phyloP scores from a whole-genome alignment of 2,329 filamentous ascomycete genomes.

The Colletotrichum gloeosporioides region DNA sequence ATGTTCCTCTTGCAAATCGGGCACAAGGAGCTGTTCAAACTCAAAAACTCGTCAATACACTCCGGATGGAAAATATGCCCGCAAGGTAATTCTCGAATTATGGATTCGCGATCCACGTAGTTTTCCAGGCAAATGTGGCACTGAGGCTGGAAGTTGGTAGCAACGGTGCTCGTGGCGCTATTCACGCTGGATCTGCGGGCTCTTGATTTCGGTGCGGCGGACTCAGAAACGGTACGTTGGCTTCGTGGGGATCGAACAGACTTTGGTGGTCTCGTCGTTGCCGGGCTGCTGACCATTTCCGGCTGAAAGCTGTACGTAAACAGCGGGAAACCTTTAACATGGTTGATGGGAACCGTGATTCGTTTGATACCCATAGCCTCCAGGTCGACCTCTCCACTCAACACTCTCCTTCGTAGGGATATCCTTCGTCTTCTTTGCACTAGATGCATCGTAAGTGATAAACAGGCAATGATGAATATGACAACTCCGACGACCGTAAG shows the following conservation, averaged over 20 bases:
- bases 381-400: slow-evolving; percentile 81
- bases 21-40: slow-evolving; percentile 81
- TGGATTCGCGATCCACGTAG: slow-evolving; percentile 71
- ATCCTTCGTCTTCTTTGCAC: slow-evolving; percentile 75
- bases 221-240: slow-evolving; percentile 18
- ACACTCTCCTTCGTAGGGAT: slow-evolving; percentile 72
- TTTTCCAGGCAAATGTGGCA: slow-evolving; percentile 92
- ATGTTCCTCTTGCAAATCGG: slow-evolving; percentile 89
- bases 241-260: slow-evolving; percentile 29
- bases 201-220: slow-evolving; percentile 25
- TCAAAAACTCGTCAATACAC: slow-evolving; percentile 87
- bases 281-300: slow-evolving; percentile 39
- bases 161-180: slow-evolving; percentile 39
- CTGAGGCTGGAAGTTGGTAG: slow-evolving; percentile 73
- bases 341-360: slow-evolving; percentile 74
- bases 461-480: slow-evolving; percentile 68
- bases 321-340: slow-evolving; percentile 77
- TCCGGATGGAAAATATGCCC: slow-evolving; percentile 92
- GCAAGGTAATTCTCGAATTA: slow-evolving; percentile 86
- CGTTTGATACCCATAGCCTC: slow-evolving; percentile 86
- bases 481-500: slow-evolving; percentile 75
- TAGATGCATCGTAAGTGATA: slow-evolving; percentile 76
- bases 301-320: slow-evolving; percentile 75
- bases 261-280: slow-evolving; percentile 41
- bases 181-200: slow-evolving; percentile 43